phyloP scores from a whole-genome alignment of 202 grass and related monocot genomes.

The Schoenoplectus triqueter region DNA sequence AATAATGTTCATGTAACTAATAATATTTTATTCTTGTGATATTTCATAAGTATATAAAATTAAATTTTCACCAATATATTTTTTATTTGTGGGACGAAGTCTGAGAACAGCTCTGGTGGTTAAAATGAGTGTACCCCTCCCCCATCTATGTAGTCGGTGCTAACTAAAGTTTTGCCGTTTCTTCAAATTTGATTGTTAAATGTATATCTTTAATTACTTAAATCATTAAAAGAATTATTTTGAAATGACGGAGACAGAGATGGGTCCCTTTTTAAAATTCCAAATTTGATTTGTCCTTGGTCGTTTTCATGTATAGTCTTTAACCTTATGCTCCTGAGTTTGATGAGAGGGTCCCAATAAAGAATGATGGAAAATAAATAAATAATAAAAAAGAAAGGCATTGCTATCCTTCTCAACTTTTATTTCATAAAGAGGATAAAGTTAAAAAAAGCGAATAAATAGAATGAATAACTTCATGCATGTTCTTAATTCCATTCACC shows the following conservation, averaged over 20 bases:
- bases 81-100: too few relatives aligned
- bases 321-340: neutral
- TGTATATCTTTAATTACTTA: neutral
- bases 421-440: neutral
- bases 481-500: too few relatives aligned
- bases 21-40: too few relatives aligned
- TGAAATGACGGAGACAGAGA: neutral
- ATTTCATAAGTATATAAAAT: too few relatives aligned
- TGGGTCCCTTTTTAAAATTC: neutral
- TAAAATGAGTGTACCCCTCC: neutral
- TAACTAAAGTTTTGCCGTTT: neutral
- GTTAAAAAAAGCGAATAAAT: neutral
- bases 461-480: too few relatives aligned
- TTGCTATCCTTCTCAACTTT: neutral
- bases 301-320: conserved; percentile 12
- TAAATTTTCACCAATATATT: too few relatives aligned
- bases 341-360: neutral
- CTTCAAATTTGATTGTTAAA: neutral
- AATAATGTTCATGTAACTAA: too few relatives aligned
- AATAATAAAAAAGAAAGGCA: neutral
- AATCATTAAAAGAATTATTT: neutral
- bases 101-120: too few relatives aligned
- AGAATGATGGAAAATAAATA: neutral
- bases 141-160: neutral
- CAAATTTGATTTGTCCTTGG: neutral